Percentiles rank a stretch among this genome's conserved stretches.
These are phyloP conservation scores for Tetraselmis striata DNA, from an alignment of 139 green algal species.

Conservation along the genomic window DNA sequence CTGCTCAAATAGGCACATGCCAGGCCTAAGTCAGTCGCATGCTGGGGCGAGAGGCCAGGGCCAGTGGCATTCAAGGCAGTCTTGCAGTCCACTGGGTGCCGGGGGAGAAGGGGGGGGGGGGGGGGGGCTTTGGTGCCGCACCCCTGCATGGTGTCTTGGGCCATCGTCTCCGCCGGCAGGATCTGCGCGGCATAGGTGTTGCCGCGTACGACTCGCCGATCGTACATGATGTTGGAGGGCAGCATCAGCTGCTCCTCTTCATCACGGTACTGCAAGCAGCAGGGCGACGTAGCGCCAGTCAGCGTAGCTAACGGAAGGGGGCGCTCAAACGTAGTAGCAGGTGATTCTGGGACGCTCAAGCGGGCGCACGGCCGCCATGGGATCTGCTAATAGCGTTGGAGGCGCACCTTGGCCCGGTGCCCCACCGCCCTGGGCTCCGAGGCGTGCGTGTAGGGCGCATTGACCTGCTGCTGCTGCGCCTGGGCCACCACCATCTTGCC, in stretches of 20 bases:
- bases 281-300: too few species aligned
- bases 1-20: too few species aligned
- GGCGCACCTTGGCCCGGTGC: slow-evolving; percentile 42
- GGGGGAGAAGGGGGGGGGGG: neutral
- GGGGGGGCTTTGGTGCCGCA: neutral
- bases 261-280: slow-evolving; percentile 38
- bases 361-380: too few species aligned
- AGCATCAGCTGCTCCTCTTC: slow-evolving; percentile 19
- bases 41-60: too few species aligned
- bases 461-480: slow-evolving; percentile 37
- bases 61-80: too few species aligned
- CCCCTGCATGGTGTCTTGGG: slow-evolving; percentile 4
- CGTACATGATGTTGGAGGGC: slow-evolving; percentile 81
- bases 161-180: slow-evolving; percentile 42
- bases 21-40: too few species aligned
- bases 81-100: too few species aligned
- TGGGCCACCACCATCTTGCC: slow-evolving; percentile 23
- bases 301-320: too few species aligned
- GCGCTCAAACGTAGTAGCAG: too few species aligned
- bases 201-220: slow-evolving; percentile 70
- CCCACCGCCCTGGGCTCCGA: slow-evolving; percentile 50
- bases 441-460: slow-evolving; percentile 41
- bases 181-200: slow-evolving; percentile 78
- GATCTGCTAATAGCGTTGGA: too few species aligned
- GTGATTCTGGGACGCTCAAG: too few species aligned